Conservation (phyloP, 306 rosid species). For the Inga laurina region DNA sequence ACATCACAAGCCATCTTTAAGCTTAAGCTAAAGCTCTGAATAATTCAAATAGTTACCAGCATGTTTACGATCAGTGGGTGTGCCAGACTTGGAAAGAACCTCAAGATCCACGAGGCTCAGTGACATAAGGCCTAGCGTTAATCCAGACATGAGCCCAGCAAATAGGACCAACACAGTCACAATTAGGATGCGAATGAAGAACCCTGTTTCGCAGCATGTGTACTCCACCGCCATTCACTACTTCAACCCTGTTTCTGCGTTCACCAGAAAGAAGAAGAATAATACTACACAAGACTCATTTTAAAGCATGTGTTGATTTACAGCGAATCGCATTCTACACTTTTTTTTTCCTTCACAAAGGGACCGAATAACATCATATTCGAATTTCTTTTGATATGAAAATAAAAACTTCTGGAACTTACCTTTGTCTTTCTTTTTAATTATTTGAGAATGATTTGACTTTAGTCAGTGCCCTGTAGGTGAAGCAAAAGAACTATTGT, state of each 20-base stretch:
- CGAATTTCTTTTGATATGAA: background rate
- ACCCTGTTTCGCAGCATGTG: constrained; percentile 40
- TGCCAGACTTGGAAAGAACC: constrained; percentile 49
- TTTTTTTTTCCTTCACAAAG: background rate
- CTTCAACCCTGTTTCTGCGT: background rate
- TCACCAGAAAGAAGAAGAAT: background rate
- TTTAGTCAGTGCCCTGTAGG: background rate
- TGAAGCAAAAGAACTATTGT: background rate
- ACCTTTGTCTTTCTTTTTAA: background rate
- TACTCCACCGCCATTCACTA: constrained; percentile 45
- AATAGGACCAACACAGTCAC: constrained; percentile 37
- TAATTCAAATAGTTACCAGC: constrained; percentile 34
- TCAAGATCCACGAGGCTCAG: constrained; percentile 54
- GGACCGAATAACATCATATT: background rate
- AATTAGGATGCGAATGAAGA: constrained; percentile 32
- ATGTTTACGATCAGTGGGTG: constrained; percentile 48
- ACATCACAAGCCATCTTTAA: background rate
- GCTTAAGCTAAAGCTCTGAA: background rate
- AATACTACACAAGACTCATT: background rate
- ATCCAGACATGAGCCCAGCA: constrained; percentile 53
- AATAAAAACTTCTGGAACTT: background rate
- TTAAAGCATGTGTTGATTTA: background rate
- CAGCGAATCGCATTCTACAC: background rate
- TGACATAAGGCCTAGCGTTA: constrained; percentile 53
- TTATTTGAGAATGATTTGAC: background rate